These are phyloP conservation scores for Flaveria bidentis DNA, from an alignment of 129 eudicot genomes.

Conservation along the genomic window DNA sequence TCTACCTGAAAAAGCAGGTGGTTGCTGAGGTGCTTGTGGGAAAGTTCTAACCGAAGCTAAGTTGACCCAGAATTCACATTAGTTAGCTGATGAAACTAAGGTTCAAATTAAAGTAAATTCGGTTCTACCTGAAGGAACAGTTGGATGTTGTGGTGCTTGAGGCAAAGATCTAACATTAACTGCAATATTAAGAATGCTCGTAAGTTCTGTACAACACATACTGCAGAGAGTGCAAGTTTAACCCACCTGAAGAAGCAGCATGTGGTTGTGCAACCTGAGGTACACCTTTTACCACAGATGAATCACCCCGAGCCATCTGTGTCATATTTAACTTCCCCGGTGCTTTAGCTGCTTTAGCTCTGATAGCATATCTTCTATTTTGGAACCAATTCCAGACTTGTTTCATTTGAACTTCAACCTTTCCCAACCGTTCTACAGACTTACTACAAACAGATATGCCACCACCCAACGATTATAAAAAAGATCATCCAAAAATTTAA, in stretches of 20 bases:
- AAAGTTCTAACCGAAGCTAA: conserved; percentile 49
- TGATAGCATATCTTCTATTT: conserved; percentile 87
- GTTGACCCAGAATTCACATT: conserved; percentile 24
- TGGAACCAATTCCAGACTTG: conserved; percentile 99
- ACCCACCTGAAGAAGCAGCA: conserved; percentile 46
- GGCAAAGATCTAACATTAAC: conserved; percentile 46
- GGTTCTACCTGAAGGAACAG: conserved; percentile 51
- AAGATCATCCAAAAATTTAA: neutral
- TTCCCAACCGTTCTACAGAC: conserved; percentile 72
- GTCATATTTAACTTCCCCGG: conserved; percentile 48
- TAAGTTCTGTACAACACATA: conserved; percentile 23
- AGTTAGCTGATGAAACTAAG: neutral
- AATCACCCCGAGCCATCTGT: conserved; percentile 50
- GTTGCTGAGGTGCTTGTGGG: conserved; percentile 53
- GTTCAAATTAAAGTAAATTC: neutral
- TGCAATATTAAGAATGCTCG: conserved; percentile 25
- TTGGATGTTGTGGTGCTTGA: conserved; percentile 48
- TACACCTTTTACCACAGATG: conserved; percentile 38
- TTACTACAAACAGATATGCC: conserved; percentile 41
- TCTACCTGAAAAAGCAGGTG: conserved; percentile 46
- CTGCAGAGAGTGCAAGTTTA: conserved; percentile 15
- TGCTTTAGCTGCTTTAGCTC: conserved; percentile 69
- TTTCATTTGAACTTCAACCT: conserved; percentile 76
- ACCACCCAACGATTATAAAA: neutral
- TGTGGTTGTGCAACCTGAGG: conserved; percentile 61